Evolutionary conservation across 2,329 filamentous ascomycete genomes (phyloP).

Genomic region (Cytospora piceicola): DNA sequence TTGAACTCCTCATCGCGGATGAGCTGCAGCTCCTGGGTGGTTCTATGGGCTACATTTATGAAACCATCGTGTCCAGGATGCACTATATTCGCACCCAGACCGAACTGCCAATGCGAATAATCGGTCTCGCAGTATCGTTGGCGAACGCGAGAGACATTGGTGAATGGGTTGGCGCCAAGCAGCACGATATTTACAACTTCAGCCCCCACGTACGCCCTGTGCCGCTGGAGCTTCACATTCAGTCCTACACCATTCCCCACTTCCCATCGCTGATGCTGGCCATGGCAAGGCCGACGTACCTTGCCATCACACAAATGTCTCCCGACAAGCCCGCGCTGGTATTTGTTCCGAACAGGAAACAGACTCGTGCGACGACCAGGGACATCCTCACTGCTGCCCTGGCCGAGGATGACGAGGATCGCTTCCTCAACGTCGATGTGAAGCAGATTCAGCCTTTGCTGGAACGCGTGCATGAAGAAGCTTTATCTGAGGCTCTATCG

Average conservation of each 20-base stretch:
- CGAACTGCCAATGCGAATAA: conserved; percentile 80
- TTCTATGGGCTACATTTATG: conserved; percentile 85
- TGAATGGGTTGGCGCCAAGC: conserved; percentile 97
- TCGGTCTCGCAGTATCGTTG: conserved; percentile 89
- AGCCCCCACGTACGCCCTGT: conserved; percentile 88
- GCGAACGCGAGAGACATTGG: conserved; percentile 92
- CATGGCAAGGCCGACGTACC: conserved; percentile 94
- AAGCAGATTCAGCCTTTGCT: conserved; percentile 83
- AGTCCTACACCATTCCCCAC: conserved; percentile 93
- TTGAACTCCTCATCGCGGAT: conserved; percentile 91
- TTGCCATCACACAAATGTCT: conserved; percentile 85
- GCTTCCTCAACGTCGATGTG: conserved; percentile 84
- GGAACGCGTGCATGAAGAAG: conserved; percentile 80
- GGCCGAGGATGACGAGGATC: conserved; percentile 88
- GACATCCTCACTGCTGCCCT: conserved; percentile 88
- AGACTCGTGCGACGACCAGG: conserved; percentile 82
- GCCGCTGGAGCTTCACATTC: conserved; percentile 89
- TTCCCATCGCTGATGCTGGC: conserved; percentile 98
- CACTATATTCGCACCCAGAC: conserved; percentile 92
- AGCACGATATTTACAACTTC: conserved; percentile 99
- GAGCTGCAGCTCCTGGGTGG: conserved; percentile 93
- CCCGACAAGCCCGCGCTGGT: conserved; percentile 86
- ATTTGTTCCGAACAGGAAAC: conserved; percentile 92
- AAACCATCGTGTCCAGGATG: conserved; percentile 97
- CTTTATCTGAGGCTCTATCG: conserved; percentile 83